Percentiles rank a stretch among this genome's conserved stretches.
These are phyloP conservation scores for Mycena rosella DNA, from an alignment of 768 basidiomycete genomes.

Conservation along the genomic window DNA sequence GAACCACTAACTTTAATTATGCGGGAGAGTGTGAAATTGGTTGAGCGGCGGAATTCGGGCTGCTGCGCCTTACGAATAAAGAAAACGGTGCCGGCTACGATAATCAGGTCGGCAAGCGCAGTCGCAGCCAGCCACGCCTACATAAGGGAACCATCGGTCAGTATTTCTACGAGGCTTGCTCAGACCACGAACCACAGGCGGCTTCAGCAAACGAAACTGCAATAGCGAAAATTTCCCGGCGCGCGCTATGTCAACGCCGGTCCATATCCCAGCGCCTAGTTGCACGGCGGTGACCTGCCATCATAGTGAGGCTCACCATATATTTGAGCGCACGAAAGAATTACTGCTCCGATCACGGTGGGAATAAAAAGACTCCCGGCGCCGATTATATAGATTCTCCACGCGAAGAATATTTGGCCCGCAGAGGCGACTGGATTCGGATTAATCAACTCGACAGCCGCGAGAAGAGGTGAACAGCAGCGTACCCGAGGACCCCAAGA, in stretches of 20 bases:
- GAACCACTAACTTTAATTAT: constrained; percentile 17
- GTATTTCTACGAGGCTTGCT: no score
- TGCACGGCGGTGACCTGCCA: constrained; percentile 13
- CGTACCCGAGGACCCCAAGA: constrained; percentile 35
- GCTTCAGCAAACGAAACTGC: not conserved
- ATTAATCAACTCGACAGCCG: not conserved
- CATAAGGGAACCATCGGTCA: not conserved
- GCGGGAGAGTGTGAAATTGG: constrained; percentile 21
- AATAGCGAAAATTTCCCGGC: constrained; percentile 12
- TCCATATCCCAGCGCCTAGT: constrained; percentile 17
- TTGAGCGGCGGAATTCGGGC: constrained; percentile 23
- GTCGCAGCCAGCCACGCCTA: constrained; percentile 40
- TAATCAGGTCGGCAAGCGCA: constrained; percentile 39
- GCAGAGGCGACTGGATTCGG: constrained; percentile 34
- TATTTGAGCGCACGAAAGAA: not conserved
- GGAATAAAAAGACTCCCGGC: constrained; percentile 26
- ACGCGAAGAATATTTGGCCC: constrained; percentile 43
- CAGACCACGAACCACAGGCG: constrained; percentile 8
- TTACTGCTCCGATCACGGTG: constrained; percentile 25
- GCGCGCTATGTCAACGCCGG: not conserved
- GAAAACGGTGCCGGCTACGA: constrained; percentile 38
- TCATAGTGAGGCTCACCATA: not conserved
- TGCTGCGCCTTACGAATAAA: constrained; percentile 33
- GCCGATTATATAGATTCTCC: constrained; percentile 41
- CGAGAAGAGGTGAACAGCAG: not conserved